Evolutionary conservation across 768 basidiomycete species (phyloP).

Genomic region (Kwoniella botswanensis): DNA sequence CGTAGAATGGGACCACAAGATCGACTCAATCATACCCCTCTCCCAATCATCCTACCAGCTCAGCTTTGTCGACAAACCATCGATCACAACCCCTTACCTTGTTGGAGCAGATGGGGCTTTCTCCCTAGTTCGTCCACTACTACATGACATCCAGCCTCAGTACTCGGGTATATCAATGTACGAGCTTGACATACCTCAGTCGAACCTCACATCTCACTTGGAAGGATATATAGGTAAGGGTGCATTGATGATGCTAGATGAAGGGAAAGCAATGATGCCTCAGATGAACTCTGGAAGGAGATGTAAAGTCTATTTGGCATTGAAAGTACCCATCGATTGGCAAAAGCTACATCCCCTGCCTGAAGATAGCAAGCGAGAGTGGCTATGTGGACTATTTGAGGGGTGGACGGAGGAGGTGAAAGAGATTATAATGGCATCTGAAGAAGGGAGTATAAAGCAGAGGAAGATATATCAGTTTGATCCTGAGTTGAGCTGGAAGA

Average conservation of each 20-base stretch:
- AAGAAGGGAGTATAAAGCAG: conserved; percentile 27
- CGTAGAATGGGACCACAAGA: conserved; percentile 34
- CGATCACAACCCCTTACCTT: conserved; percentile 36
- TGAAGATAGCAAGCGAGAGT: conserved; percentile 14
- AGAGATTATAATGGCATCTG: conserved; percentile 32
- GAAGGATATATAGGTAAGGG: conserved; percentile 53
- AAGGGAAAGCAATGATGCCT: conserved; percentile 48
- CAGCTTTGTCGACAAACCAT: conserved; percentile 24
- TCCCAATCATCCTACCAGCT: conserved; percentile 21
- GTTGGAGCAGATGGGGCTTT: conserved; percentile 62
- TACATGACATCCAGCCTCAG: conserved; percentile 54
- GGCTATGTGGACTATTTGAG: conserved; percentile 22
- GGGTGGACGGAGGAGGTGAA: conserved; percentile 28
- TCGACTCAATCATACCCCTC: conserved; percentile 22
- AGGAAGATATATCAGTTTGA: conserved; percentile 33
- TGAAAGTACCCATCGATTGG: conserved; percentile 30
- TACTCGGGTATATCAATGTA: conserved; percentile 56
- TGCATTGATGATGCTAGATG: conserved; percentile 48
- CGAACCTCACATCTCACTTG: conserved; percentile 44
- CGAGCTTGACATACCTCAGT: conserved; percentile 36
- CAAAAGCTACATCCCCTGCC: conserved; percentile 30
- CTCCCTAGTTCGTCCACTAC: conserved; percentile 58
- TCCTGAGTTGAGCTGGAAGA: conserved; percentile 27
- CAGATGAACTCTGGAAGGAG: conserved; percentile 57
- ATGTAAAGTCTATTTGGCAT: conserved; percentile 46